Evolutionary conservation across 345 rosid species (phyloP), one percentile per base, ranked within the genome.

Genomic region (Cardamine resedifolia): DNA sequence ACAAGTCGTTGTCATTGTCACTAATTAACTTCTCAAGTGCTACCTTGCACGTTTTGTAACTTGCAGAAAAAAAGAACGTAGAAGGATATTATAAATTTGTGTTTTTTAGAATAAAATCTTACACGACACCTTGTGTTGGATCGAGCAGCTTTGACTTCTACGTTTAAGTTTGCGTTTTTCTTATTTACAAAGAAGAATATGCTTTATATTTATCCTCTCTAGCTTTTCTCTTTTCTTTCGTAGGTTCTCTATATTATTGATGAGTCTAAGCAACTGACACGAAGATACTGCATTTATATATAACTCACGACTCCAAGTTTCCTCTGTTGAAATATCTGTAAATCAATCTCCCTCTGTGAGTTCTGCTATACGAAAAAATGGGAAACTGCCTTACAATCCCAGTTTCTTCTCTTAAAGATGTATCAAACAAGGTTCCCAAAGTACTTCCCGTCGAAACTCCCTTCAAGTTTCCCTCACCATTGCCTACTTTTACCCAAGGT

Each of bases 391-490:
- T 70, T 41, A 15, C 43, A 44, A 6, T 3, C 12, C 21, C 77
- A 2, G 38, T 21, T 65, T 44, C 70, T 24, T 16, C 76, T 44
- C 10, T 57, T 28, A 74, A 45, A 23, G 55, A 61, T 53, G 66
- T 38, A 70, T 75, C 73, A 31, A 71, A 81, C n/a, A 81, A 68
- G 68, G 60, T 10, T 38, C 80, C 66, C 61, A 58, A 77, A 59
- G 67, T 81, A 55, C 71, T 80, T 61, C 88, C 94, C 1, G 81
- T 85, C 15, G 85, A 82, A 3, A 77, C 84, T 49, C 4, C 79
- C 43, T 88, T 88, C 83, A 83, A 77, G 70, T 83, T 86, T 70
- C 94, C 97, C 1, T 70, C 90, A 58, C 83, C 92, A 1, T 31
- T 88, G 55, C 95, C 89, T 19, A 60, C 75, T 48, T 88, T 82